Evolutionary conservation across 768 basidiomycete species (phyloP), one percentile per base, ranked within the genome.

Genomic region (Leccinum longicurvipes): DNA sequence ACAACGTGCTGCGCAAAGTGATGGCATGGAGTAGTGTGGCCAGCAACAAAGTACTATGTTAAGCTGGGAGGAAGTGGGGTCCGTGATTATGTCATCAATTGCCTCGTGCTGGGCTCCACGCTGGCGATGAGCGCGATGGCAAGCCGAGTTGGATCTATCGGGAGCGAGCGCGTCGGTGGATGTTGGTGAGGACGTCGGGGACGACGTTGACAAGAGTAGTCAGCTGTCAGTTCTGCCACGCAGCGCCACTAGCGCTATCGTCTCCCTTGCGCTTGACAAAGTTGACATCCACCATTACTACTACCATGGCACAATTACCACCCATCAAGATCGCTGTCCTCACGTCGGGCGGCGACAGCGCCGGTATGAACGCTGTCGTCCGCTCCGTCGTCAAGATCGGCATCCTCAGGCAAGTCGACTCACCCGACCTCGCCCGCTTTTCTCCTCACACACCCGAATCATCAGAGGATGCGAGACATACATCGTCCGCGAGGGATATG

Each of bases 401-500:
- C 31, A 97, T 99, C 62, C 79, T 93, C 59, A 87, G 88, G 94
- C 94, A 67, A 61, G 84, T 74, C 34, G 6, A 25, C 19, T 39
- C 9, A 9, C 15, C 28, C 24, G 8, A 19, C 19, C 19, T 14
- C 27, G 7, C 19, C 27, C 12, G 42, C 21, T 9, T 15, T 7
- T 12, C 19, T 44, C 47, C 47, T n/a, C 27, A 10, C 19, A 3
- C 47, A 49, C 47, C 15, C n/a, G 7, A 10, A 28, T 25, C 52
- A 42, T 23, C 34, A 96, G 97, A 75, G 95, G 93, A 32, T 98
- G 94, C 72, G 92, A 98, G 71, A 87, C 91, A 14, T 99, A 86
- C 80, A 86, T 98, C 59, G 91, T 99, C 56, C 90, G 97, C 34
- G 97, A 99, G 75, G 97, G 97, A 36, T 99, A 98, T 77, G 95